These are phyloP conservation scores for Exsudoporus frostii DNA, from an alignment of 768 basidiomycete genomes.

Conservation along the genomic window DNA sequence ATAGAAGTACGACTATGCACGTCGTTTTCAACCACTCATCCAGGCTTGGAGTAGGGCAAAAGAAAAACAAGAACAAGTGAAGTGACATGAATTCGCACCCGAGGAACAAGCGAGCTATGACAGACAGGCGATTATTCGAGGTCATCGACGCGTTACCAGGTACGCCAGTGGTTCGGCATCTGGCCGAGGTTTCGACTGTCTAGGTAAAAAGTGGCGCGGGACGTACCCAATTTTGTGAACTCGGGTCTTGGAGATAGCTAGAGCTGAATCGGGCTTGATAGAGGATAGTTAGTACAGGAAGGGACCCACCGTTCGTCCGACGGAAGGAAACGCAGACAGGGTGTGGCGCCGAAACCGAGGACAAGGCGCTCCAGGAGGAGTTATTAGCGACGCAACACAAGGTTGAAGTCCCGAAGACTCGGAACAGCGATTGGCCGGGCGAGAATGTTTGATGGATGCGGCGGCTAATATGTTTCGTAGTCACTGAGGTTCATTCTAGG, in stretches of 20 bases:
- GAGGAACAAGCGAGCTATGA: not conserved
- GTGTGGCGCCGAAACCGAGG: slow-evolving; percentile 1
- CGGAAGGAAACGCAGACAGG: not conserved
- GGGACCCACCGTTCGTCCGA: not conserved
- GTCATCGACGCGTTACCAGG: not conserved
- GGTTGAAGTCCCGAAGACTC: slow-evolving; percentile 18
- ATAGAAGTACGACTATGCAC: not conserved
- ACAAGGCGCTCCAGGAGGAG: slow-evolving; percentile 13
- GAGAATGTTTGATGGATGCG: not conserved
- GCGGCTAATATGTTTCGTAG: not conserved
- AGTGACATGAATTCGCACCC: not conserved
- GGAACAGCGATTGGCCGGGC: slow-evolving; percentile 6
- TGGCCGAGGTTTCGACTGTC: not conserved
- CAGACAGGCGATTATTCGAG: slow-evolving; percentile 16
- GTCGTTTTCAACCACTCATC: not conserved
- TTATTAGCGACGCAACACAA: slow-evolving; percentile 17
- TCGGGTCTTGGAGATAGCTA: not conserved
- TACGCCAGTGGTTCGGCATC: not conserved
- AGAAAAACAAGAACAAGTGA: not conserved
- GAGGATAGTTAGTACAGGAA: slow-evolving; percentile 2
- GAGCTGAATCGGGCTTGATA: slow-evolving; percentile 3
- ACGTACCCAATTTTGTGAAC: not conserved
- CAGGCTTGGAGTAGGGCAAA: not conserved
- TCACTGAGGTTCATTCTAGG: not conserved
- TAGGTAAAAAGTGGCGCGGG: not conserved